Conservation (phyloP, 495 filamentous ascomycete genomes). For the Neurospora sp. region DNA sequence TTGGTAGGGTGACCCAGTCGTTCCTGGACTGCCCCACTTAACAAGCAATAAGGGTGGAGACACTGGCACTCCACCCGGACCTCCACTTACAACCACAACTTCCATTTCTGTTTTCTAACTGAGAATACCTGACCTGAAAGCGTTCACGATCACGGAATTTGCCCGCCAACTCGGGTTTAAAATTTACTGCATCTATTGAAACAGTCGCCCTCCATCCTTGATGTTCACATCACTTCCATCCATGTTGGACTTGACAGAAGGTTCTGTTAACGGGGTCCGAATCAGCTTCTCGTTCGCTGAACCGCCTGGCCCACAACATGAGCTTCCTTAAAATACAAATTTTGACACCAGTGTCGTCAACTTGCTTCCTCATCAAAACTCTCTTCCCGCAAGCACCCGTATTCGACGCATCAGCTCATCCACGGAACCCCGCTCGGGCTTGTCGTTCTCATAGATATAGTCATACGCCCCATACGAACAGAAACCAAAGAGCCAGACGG, state of each 20-base stretch:
- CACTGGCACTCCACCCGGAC: neutral
- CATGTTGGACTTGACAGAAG: too few relatives aligned
- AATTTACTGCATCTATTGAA: too few relatives aligned
- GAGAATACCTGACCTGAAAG: neutral
- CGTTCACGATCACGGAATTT: neutral
- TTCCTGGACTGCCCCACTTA: neutral
- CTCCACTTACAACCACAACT: neutral
- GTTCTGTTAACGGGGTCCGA: too few relatives aligned
- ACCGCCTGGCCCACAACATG: too few relatives aligned
- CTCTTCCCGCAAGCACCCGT: too few relatives aligned
- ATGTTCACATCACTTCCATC: too few relatives aligned
- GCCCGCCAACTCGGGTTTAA: too few relatives aligned
- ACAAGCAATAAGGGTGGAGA: neutral
- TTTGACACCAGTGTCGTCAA: too few relatives aligned
- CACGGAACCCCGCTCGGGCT: neutral
- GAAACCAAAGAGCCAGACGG: neutral
- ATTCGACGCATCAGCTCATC: neutral
- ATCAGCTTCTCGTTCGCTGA: too few relatives aligned
- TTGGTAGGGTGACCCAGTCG: neutral
- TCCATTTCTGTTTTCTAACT: neutral
- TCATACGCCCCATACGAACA: neutral
- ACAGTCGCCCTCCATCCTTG: too few relatives aligned
- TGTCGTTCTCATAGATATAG: neutral
- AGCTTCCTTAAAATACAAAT: too few relatives aligned
- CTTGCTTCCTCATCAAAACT: too few relatives aligned